Conservation (phyloP, 768 basidiomycete species). For the Myochromella boudieri region DNA sequence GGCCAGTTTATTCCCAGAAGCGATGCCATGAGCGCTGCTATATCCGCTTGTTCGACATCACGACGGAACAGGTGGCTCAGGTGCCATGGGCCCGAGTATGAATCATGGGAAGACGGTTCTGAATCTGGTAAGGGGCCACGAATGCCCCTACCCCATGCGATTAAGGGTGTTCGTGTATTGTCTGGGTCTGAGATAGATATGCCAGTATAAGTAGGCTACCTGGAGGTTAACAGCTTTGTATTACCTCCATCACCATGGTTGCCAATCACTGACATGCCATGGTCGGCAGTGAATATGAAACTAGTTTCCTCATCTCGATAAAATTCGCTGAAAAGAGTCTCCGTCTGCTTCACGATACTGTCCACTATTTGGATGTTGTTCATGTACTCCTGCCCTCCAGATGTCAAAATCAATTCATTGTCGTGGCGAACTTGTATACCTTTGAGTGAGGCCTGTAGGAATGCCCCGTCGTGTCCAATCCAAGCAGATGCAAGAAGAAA, state of each 20-base stretch:
- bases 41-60: constrained; percentile 84
- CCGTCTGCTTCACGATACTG: constrained; percentile 64
- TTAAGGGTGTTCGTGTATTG: constrained; percentile 81
- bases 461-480: constrained; percentile 85
- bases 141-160: constrained; percentile 81
- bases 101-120: constrained; percentile 63
- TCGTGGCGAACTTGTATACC: constrained; percentile 44
- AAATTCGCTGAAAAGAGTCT: constrained; percentile 59
- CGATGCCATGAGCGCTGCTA: constrained; percentile 75
- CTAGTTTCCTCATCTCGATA: constrained; percentile 69
- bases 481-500: constrained; percentile 83
- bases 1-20: constrained; percentile 76
- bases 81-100: constrained; percentile 65
- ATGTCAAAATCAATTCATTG: neutral
- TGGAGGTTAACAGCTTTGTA: constrained; percentile 16
- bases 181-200: constrained; percentile 66
- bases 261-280: constrained; percentile 87
- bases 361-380: constrained; percentile 81
- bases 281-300: constrained; percentile 84
- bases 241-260: constrained; percentile 88
- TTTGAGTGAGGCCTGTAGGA: constrained; percentile 81
- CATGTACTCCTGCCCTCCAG: constrained; percentile 70
- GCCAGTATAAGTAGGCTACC: constrained; percentile 1
- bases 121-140: constrained; percentile 64
- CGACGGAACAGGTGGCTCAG: constrained; percentile 58